Evolutionary conservation across 1,139 yeast species (phyloP).

Genomic region (Candida tropicalis): DNA sequence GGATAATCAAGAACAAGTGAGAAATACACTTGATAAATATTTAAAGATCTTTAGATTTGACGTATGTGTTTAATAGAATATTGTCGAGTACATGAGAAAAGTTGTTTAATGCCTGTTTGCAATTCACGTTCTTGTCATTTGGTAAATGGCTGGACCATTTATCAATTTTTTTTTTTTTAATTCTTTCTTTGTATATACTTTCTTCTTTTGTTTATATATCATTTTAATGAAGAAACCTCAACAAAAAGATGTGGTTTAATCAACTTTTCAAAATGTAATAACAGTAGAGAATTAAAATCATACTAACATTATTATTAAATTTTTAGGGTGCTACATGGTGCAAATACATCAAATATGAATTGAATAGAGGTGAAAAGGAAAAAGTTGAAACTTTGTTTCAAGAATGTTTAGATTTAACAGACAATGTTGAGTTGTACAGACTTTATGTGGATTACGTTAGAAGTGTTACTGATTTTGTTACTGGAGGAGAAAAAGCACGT

Average conservation of each 20-base stretch:
- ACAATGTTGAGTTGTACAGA: constrained; percentile 69
- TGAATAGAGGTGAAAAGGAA: constrained; percentile 67
- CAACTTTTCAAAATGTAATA: constrained; percentile 2
- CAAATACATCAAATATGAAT: constrained; percentile 67
- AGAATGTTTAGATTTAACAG: constrained; percentile 60
- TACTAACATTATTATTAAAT: constrained; percentile 14
- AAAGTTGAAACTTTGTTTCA: constrained; percentile 67
- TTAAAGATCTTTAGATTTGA: constrained; percentile 65
- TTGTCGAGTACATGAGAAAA: constrained; percentile 4
- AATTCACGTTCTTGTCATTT: background rate
- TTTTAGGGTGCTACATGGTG: constrained; percentile 68
- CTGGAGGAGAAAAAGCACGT: constrained; percentile 86
- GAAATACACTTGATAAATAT: constrained; percentile 62
- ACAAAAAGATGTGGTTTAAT: background rate
- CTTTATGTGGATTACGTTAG: constrained; percentile 78
- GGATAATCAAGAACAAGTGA: constrained; percentile 65
- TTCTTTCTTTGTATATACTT: constrained; percentile 1
- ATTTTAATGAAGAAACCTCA: constrained; percentile 4
- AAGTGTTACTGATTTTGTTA: constrained; percentile 73
- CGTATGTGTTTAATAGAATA: constrained; percentile 23
- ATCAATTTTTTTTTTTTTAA: background rate
- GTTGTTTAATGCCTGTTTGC: background rate
- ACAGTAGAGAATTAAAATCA: background rate
- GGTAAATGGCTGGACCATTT: constrained; percentile 1
- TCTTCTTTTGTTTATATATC: constrained; percentile 2